Conservation (phyloP, 768 basidiomycete species). For the Xerocomellus chrysenteron region DNA sequence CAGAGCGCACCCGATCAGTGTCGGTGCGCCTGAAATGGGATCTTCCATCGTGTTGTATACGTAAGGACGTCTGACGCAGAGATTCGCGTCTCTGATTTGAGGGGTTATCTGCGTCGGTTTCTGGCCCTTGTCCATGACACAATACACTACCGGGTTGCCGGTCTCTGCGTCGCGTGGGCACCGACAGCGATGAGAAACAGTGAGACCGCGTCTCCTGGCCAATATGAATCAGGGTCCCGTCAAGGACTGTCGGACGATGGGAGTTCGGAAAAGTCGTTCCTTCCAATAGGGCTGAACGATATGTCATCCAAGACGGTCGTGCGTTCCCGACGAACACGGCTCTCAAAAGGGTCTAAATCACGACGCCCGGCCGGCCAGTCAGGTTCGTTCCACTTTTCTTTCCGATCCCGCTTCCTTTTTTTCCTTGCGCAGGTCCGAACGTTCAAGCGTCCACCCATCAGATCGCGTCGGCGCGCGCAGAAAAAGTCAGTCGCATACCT, state of each 20-base stretch:
- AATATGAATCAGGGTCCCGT: not conserved
- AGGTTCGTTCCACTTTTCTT: not conserved
- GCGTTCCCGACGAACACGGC: not conserved
- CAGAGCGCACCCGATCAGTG: constrained; percentile 2
- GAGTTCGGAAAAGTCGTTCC: no score
- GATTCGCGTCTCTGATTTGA: constrained; percentile 1
- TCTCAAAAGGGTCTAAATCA: not conserved
- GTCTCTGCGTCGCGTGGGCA: constrained; percentile 1
- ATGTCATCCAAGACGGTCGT: not conserved
- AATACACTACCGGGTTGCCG: not conserved
- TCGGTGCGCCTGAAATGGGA: constrained; percentile 1
- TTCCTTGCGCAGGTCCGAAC: constrained; percentile 4
- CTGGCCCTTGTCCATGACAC: constrained; percentile 1
- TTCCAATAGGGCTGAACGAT: not conserved
- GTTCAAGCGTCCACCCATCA: constrained; percentile 1
- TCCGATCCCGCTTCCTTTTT: constrained; percentile 1
- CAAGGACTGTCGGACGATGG: not conserved
- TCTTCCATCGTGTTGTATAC: not conserved
- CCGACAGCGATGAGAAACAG: not conserved
- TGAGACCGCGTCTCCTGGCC: not conserved
- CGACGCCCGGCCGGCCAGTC: not conserved
- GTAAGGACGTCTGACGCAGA: constrained; percentile 4
- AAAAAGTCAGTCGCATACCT: not conserved
- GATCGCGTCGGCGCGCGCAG: not conserved
- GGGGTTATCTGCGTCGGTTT: not conserved